Base-by-base conservation (phyloP, 139 green algal genomes). In the Tetradesmus obliquus region DNA sequence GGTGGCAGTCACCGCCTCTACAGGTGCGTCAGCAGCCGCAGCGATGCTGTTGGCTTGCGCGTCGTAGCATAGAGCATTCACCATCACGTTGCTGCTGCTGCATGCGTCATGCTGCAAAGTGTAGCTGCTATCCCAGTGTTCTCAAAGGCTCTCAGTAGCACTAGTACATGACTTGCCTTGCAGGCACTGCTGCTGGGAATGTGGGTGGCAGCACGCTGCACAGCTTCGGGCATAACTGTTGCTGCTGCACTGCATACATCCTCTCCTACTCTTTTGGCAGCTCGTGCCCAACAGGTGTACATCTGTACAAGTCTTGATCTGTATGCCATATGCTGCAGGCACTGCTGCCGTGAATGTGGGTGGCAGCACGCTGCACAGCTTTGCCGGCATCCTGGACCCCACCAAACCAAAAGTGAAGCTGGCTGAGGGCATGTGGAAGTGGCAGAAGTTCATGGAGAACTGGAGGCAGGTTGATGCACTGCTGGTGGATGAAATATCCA, bases 1-100 rank as follows among this genome's bases (percentile, higher is more conserved):
- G 72, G 83, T 88, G 58, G 83, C 57, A 24, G 83, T 88, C 55
- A 88, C 83, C 57, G 83, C 83, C 5, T 88, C 83, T 12, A 88
- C 83, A 88, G 82, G 82, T 87, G 55, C 66, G 66, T 13, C 10
- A 19, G 9, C 60, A 71, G 79, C 79, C 22, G 32, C 79, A 53
- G 79, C 32, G 13, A 13, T 76, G 66, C 66, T 76, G 66, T 45
- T 45, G 32, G 32, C 32, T 45, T 45, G 32, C 32, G 32, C 32
- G 32, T 45, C 0, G 32, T 45, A 45, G 32, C 32, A 45, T 45
- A 45, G 32, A 45, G 32, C 32, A 45, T 45, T 45, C 32, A 45
- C 32, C 32, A 45, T 45, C 32, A 45, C 32, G 32, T 45, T 45
- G 32, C 32, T 45, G 32, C 32, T 45, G 32, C 32, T 0, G 32